Conservation (phyloP, 2,329 filamentous ascomycete genomes). For the Pleomassaria siparia region DNA sequence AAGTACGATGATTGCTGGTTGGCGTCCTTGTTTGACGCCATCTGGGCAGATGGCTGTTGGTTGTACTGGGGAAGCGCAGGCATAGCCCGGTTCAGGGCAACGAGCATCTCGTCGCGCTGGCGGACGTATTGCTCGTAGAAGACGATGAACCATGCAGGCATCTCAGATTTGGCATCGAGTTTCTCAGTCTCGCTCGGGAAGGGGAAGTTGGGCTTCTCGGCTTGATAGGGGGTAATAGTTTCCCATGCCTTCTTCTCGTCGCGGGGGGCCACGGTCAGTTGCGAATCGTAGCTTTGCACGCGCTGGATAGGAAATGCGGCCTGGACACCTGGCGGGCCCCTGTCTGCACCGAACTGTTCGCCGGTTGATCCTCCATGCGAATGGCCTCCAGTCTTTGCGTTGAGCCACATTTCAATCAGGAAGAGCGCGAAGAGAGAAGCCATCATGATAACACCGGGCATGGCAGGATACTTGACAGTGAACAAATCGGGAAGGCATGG, state of each 20-base stretch:
- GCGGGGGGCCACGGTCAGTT: conserved; percentile 37
- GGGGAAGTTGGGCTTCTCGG: conserved; percentile 27
- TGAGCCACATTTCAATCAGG: conserved; percentile 63
- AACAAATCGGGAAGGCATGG: conserved; percentile 62
- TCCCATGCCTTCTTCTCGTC: conserved; percentile 39
- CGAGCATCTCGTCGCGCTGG: conserved; percentile 61
- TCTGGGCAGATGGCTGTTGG: conserved; percentile 25
- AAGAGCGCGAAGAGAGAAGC: conserved; percentile 62
- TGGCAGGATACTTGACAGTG: conserved; percentile 60
- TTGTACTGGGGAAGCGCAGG: conserved; percentile 34
- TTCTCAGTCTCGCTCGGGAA: conserved; percentile 29
- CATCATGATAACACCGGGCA: conserved; percentile 69
- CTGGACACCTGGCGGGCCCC: conserved; percentile 22
- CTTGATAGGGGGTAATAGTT: conserved; percentile 30
- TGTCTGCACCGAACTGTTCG: conserved; percentile 26
- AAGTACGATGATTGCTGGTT: conserved; percentile 37
- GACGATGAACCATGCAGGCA: conserved; percentile 64
- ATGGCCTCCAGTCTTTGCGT: conserved; percentile 60
- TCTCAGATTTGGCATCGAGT: conserved; percentile 44
- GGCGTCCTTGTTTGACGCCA: conserved; percentile 13
- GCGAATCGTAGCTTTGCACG: conserved; percentile 38
- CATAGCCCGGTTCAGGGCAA: conserved; percentile 51
- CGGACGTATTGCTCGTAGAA: conserved; percentile 66
- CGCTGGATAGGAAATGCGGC: conserved; percentile 33
- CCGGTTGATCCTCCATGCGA: conserved; percentile 61